phyloP scores from a whole-genome alignment of 805 yeast species.

The Barnettozyma siamensis region DNA sequence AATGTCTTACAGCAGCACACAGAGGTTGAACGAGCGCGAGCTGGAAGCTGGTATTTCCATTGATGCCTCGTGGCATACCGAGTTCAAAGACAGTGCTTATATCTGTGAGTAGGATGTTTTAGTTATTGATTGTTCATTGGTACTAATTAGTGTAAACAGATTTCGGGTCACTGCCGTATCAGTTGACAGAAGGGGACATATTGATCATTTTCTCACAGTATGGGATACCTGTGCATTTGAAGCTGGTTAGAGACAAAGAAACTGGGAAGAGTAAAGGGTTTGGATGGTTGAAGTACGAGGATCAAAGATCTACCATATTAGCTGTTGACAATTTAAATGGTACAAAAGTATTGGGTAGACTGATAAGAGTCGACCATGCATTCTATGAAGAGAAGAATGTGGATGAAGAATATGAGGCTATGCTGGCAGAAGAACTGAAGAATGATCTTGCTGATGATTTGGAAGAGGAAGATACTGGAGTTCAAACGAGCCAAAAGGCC shows the following conservation, averaged over 20 bases:
- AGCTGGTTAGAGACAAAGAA: slow-evolving; percentile 58
- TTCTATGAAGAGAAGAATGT: slow-evolving; percentile 50
- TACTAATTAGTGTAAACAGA: slow-evolving; percentile 14
- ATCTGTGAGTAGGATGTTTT: slow-evolving; percentile 35
- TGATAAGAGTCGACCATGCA: slow-evolving; percentile 65
- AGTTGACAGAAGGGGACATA: slow-evolving; percentile 69
- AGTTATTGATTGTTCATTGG: background rate
- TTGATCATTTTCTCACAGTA: slow-evolving; percentile 79
- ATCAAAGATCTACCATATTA: slow-evolving; percentile 69
- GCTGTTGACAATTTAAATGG: slow-evolving; percentile 92
- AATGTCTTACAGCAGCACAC: background rate
- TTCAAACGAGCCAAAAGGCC: background rate
- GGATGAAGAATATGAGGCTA: slow-evolving; percentile 41
- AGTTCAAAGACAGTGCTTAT: slow-evolving; percentile 70
- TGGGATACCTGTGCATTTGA: slow-evolving; percentile 77
- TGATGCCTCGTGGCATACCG: slow-evolving; percentile 85
- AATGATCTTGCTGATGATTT: slow-evolving; percentile 23
- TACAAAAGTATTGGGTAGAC: slow-evolving; percentile 41
- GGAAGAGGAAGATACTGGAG: slow-evolving; percentile 5
- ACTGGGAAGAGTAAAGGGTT: slow-evolving; percentile 69
- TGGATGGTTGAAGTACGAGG: slow-evolving; percentile 79
- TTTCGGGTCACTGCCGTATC: slow-evolving; percentile 66
- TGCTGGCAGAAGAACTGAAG: slow-evolving; percentile 27
- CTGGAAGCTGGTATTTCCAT: slow-evolving; percentile 51
- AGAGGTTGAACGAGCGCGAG: slow-evolving; percentile 55